Conservation (phyloP, 2,329 filamentous ascomycete genomes). For the Phymatotrichopsis omnivora region DNA sequence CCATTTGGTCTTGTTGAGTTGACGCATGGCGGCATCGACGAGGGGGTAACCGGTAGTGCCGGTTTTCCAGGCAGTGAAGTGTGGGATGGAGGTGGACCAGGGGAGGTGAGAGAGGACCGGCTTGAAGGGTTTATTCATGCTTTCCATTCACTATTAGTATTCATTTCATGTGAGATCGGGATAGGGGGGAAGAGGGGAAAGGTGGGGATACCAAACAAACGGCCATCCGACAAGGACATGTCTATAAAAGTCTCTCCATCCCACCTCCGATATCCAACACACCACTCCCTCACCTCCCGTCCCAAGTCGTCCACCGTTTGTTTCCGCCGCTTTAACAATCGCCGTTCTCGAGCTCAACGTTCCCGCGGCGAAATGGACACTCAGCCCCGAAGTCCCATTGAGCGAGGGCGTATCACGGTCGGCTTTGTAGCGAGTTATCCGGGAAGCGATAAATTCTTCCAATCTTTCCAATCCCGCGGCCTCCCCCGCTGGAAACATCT, state of each 20-base stretch:
- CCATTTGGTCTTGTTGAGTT: slow-evolving; percentile 56
- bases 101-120: slow-evolving; percentile 68
- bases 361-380: slow-evolving; percentile 61
- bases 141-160: slow-evolving; percentile 14
- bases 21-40: slow-evolving; percentile 78
- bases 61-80: slow-evolving; percentile 63
- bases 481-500: no score
- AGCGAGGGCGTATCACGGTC: slow-evolving; percentile 56
- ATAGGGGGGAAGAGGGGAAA: slow-evolving; percentile 1
- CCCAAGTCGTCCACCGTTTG: slow-evolving; percentile 7
- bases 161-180: not conserved
- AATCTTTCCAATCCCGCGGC: slow-evolving; percentile 57
- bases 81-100: slow-evolving; percentile 34
- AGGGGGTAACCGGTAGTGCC: slow-evolving; percentile 72
- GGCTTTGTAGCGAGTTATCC: slow-evolving; percentile 51
- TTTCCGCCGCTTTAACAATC: slow-evolving; percentile 13
- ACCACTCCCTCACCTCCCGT: no score
- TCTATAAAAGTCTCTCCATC: slow-evolving; percentile 82
- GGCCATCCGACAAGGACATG: slow-evolving; percentile 80
- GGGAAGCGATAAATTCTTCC: slow-evolving; percentile 56
- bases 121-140: slow-evolving; percentile 71
- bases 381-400: slow-evolving; percentile 56
- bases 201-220: slow-evolving; percentile 53
- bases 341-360: slow-evolving; percentile 53
- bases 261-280: slow-evolving; percentile 75